These are phyloP conservation scores for Tritrichomonas foetus DNA, from an alignment of 208 protist genomes.

Conservation along the genomic window DNA sequence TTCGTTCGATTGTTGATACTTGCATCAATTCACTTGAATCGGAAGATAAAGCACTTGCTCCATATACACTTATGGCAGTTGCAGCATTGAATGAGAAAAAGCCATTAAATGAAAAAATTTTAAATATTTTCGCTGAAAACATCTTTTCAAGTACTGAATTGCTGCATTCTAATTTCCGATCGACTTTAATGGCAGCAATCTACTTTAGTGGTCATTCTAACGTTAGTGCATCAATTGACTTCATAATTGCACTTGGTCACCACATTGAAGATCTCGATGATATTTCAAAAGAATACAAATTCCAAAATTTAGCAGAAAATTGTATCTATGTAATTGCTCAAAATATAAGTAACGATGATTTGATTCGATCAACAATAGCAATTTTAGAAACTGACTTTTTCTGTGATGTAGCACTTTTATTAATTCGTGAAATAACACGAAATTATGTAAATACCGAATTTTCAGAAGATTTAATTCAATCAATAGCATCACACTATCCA, in stretches of 20 bases:
- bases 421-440: neutral
- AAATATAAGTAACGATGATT: neutral
- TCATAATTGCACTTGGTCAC: neutral
- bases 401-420: neutral
- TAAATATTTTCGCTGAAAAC: neutral
- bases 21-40: neutral
- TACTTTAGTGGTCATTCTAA: neutral
- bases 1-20: neutral
- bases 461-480: neutral
- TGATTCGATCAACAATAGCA: neutral
- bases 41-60: neutral
- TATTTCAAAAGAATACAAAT: neutral
- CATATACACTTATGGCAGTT: neutral
- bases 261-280: neutral
- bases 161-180: neutral
- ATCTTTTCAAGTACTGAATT: neutral
- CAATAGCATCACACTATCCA: neutral
- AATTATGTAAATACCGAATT: neutral
- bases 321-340: neutral
- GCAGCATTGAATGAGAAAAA: neutral
- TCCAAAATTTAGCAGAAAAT: neutral
- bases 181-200: neutral
- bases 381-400: slow-evolving; percentile 17
- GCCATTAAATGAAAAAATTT: neutral
- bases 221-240: neutral